These are phyloP conservation scores for Papilionanthe hybrid DNA, from an alignment of 116 monocot genomes.

Conservation along the genomic window DNA sequence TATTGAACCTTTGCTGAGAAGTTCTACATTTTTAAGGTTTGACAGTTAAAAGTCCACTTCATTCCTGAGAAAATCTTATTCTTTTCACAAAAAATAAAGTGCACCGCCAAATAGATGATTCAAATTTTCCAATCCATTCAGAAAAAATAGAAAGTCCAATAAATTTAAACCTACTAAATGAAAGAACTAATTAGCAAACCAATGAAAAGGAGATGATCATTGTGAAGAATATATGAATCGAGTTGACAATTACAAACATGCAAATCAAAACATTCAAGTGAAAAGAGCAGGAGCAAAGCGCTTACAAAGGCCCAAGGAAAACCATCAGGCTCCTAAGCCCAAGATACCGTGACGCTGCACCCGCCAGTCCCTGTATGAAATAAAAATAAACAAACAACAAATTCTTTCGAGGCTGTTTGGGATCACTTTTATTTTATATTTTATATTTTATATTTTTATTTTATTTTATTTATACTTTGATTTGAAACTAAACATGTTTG, in stretches of 20 bases:
- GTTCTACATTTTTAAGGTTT: too few relatives aligned
- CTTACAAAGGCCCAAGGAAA: constrained; percentile 86
- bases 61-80: too few relatives aligned
- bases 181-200: neutral
- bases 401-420: neutral
- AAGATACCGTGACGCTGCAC: constrained; percentile 76
- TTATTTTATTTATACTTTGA: too few relatives aligned
- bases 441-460: too few relatives aligned
- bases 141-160: too few relatives aligned
- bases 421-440: too few relatives aligned
- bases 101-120: too few relatives aligned
- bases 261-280: neutral
- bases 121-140: too few relatives aligned
- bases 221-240: neutral
- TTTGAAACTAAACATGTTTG: too few relatives aligned
- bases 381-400: neutral
- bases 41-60: too few relatives aligned
- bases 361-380: constrained; percentile 62
- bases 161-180: neutral
- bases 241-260: neutral
- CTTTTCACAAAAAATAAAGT: too few relatives aligned
- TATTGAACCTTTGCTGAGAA: too few relatives aligned
- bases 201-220: neutral
- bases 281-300: constrained; percentile 11
- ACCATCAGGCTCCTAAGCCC: constrained; percentile 77